A percentile compares a stretch with the other conserved stretches of the same genome.
Evolutionary conservation across 1,284 basidiomycete species (phyloP).

Genomic region (Pascua guehoae): DNA sequence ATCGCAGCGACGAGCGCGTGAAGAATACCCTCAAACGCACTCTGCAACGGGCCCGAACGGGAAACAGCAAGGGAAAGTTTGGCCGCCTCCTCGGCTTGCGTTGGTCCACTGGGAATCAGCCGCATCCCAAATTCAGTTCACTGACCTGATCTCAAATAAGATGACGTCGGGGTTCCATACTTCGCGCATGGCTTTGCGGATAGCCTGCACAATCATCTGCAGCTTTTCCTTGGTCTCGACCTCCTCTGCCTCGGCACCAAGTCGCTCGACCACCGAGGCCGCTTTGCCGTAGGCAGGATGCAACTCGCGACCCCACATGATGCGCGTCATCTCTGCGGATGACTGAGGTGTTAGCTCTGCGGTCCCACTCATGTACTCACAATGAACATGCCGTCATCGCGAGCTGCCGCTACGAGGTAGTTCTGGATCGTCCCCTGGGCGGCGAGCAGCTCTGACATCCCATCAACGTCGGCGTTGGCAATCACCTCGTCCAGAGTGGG

Average conservation of each 20-base stretch:
- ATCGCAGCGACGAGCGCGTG: constrained; percentile 68
- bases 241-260: constrained; percentile 25
- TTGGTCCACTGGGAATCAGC: constrained; percentile 29
- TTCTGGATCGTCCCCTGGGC: constrained; percentile 54
- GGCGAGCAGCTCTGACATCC: constrained; percentile 58
- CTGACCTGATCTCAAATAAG: constrained; percentile 37
- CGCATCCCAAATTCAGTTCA: not conserved
- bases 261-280: constrained; percentile 29
- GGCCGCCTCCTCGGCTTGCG: constrained; percentile 24
- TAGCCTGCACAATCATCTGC: constrained; percentile 17
- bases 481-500: constrained; percentile 70
- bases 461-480: constrained; percentile 54
- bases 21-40: constrained; percentile 74
- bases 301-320: constrained; percentile 40
- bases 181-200: constrained; percentile 22
- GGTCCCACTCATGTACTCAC: constrained; percentile 18
- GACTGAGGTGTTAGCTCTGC: constrained; percentile 15
- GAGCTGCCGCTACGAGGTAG: constrained; percentile 26
- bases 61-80: constrained; percentile 65
- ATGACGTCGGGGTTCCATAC: constrained; percentile 34
- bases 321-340: constrained; percentile 30
- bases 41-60: constrained; percentile 65
- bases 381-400: constrained; percentile 35
- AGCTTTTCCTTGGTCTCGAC: constrained; percentile 23
- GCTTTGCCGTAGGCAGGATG: constrained; percentile 26